Evolutionary conservation across 306 rosid species (phyloP).

Genomic region (Castanea mollissima): DNA sequence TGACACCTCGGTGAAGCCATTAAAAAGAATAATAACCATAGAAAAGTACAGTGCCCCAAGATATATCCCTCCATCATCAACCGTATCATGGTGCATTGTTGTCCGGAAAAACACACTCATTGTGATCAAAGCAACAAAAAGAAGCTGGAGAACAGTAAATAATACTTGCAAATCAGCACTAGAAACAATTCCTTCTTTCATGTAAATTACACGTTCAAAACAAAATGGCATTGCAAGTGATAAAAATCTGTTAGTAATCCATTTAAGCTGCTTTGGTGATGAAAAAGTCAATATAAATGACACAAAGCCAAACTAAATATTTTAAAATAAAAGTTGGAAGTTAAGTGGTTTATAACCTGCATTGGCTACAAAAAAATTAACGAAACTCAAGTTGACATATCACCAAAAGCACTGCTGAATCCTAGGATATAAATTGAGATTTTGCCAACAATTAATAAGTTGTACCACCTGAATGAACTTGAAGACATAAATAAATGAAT

Average conservation of each 20-base stretch:
- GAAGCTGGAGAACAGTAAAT: slow-evolving; percentile 58
- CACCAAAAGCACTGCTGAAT: not conserved
- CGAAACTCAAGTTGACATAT: not conserved
- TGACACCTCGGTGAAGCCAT: slow-evolving; percentile 96
- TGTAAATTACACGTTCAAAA: slow-evolving; percentile 4
- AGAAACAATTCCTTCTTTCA: slow-evolving; percentile 21
- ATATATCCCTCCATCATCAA: slow-evolving; percentile 84
- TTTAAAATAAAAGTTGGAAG: not conserved
- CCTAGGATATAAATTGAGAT: not conserved
- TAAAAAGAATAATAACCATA: slow-evolving; percentile 89
- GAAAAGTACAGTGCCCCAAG: slow-evolving; percentile 97
- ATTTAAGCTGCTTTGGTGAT: not conserved
- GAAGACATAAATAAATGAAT: slow-evolving; percentile 88
- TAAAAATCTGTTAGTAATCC: not conserved
- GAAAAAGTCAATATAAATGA: not conserved
- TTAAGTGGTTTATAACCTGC: not conserved
- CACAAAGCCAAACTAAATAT: not conserved
- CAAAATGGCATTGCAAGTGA: not conserved
- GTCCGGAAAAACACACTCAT: slow-evolving; percentile 98
- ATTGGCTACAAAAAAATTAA: not conserved
- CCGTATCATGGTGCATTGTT: slow-evolving; percentile 79
- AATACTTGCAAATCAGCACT: slow-evolving; percentile 35
- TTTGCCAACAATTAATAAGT: not conserved
- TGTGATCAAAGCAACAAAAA: slow-evolving; percentile 86
- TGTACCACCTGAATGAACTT: slow-evolving; percentile 86